Base-by-base conservation (phyloP, 1,139 yeast genomes). In the Suhomyces ambrosiae region DNA sequence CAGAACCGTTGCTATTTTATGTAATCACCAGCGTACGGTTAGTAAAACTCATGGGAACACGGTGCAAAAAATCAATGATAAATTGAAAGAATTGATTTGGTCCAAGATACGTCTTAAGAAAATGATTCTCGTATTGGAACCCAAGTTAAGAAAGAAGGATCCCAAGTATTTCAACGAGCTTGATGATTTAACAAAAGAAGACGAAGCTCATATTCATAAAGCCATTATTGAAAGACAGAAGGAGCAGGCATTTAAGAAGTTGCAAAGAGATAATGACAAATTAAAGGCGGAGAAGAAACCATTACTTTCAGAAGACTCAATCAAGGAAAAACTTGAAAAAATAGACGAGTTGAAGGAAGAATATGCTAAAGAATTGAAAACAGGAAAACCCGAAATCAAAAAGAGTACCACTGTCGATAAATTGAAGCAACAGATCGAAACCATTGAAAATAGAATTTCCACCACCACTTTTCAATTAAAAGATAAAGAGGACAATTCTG, bases 11-110 rank as follows among this genome's bases (percentile, higher is more conserved):
- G 97, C 97, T 8, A 88, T 90, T 46, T 71, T 90, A 53, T 90
- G 97, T 86, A 90, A 90, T 73, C 97, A 90, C 75, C 97, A 90
- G 73, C 83, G 96, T 65, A 80, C 96, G 17, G 90, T 89, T 14
- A 79, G 90, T 41, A 89, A 89, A 58, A 80, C 80, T 6, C 97
- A 90, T 57, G 92, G 86, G 27, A 76, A 79, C 13, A 74, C 89
- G 5, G 86, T 90, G 38, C 88, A 81, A 47, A 87, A 82, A 57
- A 87, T 88, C 36, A 79, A 71, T 46, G 95, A 86, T 40, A 81
- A 75, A 52, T 76, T 90, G 42, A 76, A 80, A 52, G 97, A 89
- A 65, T 70, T 87, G 63, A 61, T 79, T 41, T 90, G 96, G 96
- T 89, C 85, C 55, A 86, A 82, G 60, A 77, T 83, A 41, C 73